phyloP scores from a whole-genome alignment of 176 grass and related monocot genomes.

The Phoenix roebelenii region DNA sequence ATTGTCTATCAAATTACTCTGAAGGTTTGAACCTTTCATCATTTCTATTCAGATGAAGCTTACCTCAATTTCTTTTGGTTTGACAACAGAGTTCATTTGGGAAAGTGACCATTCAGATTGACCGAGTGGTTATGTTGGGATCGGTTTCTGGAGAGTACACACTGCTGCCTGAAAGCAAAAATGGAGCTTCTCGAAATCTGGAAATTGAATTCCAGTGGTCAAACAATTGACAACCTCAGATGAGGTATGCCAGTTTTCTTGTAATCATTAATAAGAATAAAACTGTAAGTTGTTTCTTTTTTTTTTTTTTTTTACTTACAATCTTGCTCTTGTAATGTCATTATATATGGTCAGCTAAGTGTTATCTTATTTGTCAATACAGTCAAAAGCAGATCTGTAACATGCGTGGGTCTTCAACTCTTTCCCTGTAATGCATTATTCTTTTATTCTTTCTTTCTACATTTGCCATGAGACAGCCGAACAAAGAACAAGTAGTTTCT shows the following conservation, averaged over 20 bases:
- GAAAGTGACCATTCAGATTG: slow-evolving; percentile 95
- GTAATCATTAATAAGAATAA: slow-evolving; percentile 35
- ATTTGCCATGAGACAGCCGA: too few species aligned
- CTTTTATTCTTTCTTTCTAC: slow-evolving; percentile 18
- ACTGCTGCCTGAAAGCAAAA: slow-evolving; percentile 92
- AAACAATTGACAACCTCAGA: slow-evolving; percentile 61
- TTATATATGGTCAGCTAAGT: slow-evolving; percentile 56
- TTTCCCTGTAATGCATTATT: slow-evolving; percentile 36
- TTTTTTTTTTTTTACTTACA: background rate
- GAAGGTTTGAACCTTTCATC: too few species aligned
- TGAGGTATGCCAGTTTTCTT: slow-evolving; percentile 16
- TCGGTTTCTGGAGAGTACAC: slow-evolving; percentile 91
- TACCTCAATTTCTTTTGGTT: background rate
- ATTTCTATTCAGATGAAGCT: too few species aligned
- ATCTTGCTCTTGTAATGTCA: slow-evolving; percentile 21
- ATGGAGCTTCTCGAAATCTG: slow-evolving; percentile 76
- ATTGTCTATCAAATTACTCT: too few species aligned
- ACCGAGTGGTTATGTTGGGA: slow-evolving; percentile 92
- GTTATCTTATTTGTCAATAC: slow-evolving; percentile 23
- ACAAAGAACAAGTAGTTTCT: too few species aligned
- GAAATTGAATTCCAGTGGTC: slow-evolving; percentile 99
- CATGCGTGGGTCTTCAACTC: slow-evolving; percentile 8
- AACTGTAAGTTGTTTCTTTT: slow-evolving; percentile 27
- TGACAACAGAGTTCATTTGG: slow-evolving; percentile 85
- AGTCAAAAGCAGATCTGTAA: slow-evolving; percentile 26